Conservation (phyloP, 164 flowering plant genomes). For the Berberis thunbergii region DNA sequence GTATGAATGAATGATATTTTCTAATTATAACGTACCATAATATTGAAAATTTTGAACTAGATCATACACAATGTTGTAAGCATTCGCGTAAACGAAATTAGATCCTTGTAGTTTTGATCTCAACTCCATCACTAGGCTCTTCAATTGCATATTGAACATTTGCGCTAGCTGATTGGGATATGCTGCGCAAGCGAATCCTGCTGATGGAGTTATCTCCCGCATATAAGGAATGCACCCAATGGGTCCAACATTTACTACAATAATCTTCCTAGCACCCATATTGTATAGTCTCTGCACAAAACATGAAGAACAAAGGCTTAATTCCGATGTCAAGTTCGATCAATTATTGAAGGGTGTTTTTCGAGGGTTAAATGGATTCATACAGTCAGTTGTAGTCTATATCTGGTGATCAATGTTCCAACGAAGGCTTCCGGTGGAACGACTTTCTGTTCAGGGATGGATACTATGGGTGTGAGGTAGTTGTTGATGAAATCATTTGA, state of each 20-base stretch:
- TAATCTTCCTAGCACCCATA: not conserved
- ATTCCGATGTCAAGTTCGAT: not conserved
- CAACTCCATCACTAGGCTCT: constrained; percentile 32
- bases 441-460: constrained; percentile 24
- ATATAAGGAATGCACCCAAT: constrained; percentile 1
- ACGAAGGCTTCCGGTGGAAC: constrained; percentile 42
- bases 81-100: constrained; percentile 45
- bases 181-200: constrained; percentile 25
- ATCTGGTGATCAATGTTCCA: constrained; percentile 44
- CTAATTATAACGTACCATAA: constrained; percentile 30
- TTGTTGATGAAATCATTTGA: constrained; percentile 78
- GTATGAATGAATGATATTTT: too few relatives aligned
- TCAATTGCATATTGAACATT: constrained; percentile 33
- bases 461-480: constrained; percentile 41
- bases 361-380: not conserved
- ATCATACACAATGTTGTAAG: constrained; percentile 34
- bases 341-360: not conserved
- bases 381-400: constrained; percentile 54
- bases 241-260: not conserved
- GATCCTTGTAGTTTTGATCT: constrained; percentile 28
- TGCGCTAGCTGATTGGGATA: constrained; percentile 43
- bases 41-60: constrained; percentile 33
- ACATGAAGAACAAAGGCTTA: not conserved
- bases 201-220: not conserved
- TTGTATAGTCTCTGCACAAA: not conserved